Conservation (phyloP, 2,329 filamentous ascomycete species). For the Phaeosphaeriaceae sp. region DNA sequence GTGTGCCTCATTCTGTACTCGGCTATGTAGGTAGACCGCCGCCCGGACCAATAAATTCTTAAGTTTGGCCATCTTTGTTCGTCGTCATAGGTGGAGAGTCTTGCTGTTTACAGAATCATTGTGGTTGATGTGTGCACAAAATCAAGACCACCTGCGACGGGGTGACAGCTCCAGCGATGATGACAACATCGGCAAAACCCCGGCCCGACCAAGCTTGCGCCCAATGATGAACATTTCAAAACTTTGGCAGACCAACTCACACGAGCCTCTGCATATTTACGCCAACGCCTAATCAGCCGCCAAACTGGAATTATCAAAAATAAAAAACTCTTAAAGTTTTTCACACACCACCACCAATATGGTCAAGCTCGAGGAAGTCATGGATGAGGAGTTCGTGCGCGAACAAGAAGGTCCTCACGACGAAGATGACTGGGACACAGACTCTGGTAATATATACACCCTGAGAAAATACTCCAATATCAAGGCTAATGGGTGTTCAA, state of each 20-base stretch:
- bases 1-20: too few relatives aligned
- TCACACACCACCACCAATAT: conserved; percentile 60
- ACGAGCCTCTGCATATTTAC: not conserved
- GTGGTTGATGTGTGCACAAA: too few relatives aligned
- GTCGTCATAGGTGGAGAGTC: too few relatives aligned
- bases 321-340: too few relatives aligned
- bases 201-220: conserved; percentile 6
- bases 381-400: conserved; percentile 90
- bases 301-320: not conserved
- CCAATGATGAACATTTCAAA: conserved; percentile 11
- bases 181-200: conserved; percentile 6
- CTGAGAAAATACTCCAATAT: conserved; percentile 47
- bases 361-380: conserved; percentile 96
- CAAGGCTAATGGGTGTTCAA: conserved; percentile 36
- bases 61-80: too few relatives aligned
- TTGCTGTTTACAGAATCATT: too few relatives aligned
- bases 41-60: too few relatives aligned
- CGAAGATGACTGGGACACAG: conserved; percentile 88
- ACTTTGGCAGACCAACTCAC: not conserved
- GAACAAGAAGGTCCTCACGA: conserved; percentile 71
- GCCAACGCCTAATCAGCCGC: not conserved
- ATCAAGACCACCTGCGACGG: too few relatives aligned
- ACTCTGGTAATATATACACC: conserved; percentile 76
- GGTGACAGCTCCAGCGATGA: too few relatives aligned
- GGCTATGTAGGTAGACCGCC: too few relatives aligned